A percentile compares a stretch with the other conserved stretches of the same genome.
Conservation (phyloP, 768 basidiomycete species). For the Kwoniella dejecticola region DNA sequence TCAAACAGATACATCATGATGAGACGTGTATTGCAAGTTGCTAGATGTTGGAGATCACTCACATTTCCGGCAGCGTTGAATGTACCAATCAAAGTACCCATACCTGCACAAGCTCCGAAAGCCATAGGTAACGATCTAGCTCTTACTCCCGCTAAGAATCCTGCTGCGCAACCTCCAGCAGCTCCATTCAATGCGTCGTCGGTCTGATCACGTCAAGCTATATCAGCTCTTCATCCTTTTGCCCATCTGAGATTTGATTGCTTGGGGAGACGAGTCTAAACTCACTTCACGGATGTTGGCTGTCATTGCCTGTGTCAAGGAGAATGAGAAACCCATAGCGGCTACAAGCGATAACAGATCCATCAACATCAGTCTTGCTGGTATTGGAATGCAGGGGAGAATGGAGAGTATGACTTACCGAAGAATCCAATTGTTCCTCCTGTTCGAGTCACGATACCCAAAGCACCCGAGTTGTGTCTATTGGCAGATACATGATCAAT, state of each 20-base stretch:
- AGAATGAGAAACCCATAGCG: conserved; percentile 84
- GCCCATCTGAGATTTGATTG: no score
- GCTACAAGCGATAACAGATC: conserved; percentile 59
- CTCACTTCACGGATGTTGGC: conserved; percentile 71
- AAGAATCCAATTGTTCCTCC: conserved; percentile 90
- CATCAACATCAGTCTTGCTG: no score
- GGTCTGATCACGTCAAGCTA: conserved; percentile 35
- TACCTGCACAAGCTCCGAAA: conserved; percentile 71
- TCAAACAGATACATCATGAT: no score
- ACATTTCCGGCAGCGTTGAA: conserved; percentile 75
- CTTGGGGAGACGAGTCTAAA: conserved; percentile 48
- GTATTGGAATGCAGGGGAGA: neutral
- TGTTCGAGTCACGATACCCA: conserved; percentile 82
- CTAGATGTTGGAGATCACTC: no score
- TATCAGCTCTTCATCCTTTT: no score
- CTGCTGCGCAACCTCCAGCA: conserved; percentile 87
- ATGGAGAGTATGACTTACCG: conserved; percentile 62
- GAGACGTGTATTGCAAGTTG: no score
- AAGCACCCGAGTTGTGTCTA: conserved; percentile 72
- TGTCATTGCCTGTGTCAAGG: conserved; percentile 74
- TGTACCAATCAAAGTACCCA: conserved; percentile 77
- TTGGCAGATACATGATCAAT: neutral
- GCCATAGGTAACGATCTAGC: conserved; percentile 83
- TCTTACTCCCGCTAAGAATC: conserved; percentile 84
- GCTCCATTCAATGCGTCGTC: conserved; percentile 81